Base-by-base conservation (phyloP, 352 stramenopile genomes). In the Phytophthora tubulina region DNA sequence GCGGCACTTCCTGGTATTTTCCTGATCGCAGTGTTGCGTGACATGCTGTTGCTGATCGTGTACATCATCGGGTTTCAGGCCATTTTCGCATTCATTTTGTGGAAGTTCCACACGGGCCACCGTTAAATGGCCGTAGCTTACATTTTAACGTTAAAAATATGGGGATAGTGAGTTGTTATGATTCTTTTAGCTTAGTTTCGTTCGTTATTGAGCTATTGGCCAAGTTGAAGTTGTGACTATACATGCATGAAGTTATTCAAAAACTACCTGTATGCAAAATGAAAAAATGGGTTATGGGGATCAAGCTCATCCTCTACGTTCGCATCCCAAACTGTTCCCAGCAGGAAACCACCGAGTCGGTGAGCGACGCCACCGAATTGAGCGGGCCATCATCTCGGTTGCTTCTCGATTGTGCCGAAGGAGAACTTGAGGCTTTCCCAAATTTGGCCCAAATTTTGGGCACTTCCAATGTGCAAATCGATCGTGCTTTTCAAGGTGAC, bases 1-100 rank as follows among this genome's bases (percentile, higher is more conserved):
- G 79, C 79, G 3, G 76, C 79, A 7, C 42, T 97, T 30, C 91
- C 90, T 0, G 88, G 83, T 17, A 86, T 93, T 31, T 62, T 76
- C 35, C 41, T 94, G 39, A 81, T 95, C 62, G 88, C 91, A 48
- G 81, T 90, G 33, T 5, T 48, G 0, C 46, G 63, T 14, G 72
- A 90, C 46, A 87, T 90, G 82, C n/a, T 64, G 21, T 72, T 86
- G 5, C 67, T 90, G 7, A 70, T 69, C 4, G 66, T 17, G 0
- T 88, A 85, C 48, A 60, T 57, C 14, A 48, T 80, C 3, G 79
- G 31, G 1, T 72, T 90, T 11, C 78, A 90, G 52, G 61, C 78
- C 30, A 67, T 78, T 6, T 57, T 69, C 33, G 55, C 73, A n/a
- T 65, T 85, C 7, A 73, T 71, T 45, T 13, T 78, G 13, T 67